Conservation (phyloP, 768 basidiomycete genomes). For the Psilocybe cyanescens region DNA sequence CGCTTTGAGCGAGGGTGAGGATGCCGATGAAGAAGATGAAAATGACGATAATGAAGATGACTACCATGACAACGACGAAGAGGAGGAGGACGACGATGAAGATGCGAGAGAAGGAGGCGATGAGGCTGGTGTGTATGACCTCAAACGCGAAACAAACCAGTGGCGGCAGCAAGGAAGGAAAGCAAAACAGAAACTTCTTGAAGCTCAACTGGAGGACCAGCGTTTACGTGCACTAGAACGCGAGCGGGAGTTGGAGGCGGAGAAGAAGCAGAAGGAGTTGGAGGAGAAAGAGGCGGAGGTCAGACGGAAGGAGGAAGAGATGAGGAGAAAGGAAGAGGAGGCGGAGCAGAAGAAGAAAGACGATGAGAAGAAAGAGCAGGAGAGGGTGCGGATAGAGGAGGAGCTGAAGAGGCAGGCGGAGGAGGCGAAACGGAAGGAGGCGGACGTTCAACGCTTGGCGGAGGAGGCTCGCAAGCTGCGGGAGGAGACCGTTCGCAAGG, state of each 20-base stretch:
- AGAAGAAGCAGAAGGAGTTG: slow-evolving; percentile 19
- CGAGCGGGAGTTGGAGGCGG: slow-evolving; percentile 6
- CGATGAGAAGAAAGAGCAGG: slow-evolving; percentile 23
- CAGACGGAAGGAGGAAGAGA: slow-evolving; percentile 24
- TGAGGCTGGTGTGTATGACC: neutral
- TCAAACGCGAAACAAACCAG: slow-evolving; percentile 15
- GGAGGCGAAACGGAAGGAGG: slow-evolving; percentile 32
- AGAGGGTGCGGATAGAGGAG: slow-evolving; percentile 24
- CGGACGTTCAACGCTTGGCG: slow-evolving; percentile 22
- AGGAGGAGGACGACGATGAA: slow-evolving; percentile 14
- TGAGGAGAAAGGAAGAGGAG: slow-evolving; percentile 30
- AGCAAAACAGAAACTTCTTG: slow-evolving; percentile 15
- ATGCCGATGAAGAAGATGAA: slow-evolving; percentile 20
- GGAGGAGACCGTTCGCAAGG: slow-evolving; percentile 26
- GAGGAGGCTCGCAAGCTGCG: slow-evolving; percentile 24
- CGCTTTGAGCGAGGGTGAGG: slow-evolving; percentile 11
- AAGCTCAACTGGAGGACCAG: slow-evolving; percentile 24
- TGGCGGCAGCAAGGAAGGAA: slow-evolving; percentile 13
- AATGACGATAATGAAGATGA: neutral
- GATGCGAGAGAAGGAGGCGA: slow-evolving; percentile 20
- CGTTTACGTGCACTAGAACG: neutral
- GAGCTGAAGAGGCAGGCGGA: slow-evolving; percentile 27
- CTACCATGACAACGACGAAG: slow-evolving; percentile 16
- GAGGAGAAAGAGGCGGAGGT: slow-evolving; percentile 29
- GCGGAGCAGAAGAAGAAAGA: slow-evolving; percentile 3